Conservation (phyloP, 1,139 yeast genomes). For the Pichia sp. region DNA sequence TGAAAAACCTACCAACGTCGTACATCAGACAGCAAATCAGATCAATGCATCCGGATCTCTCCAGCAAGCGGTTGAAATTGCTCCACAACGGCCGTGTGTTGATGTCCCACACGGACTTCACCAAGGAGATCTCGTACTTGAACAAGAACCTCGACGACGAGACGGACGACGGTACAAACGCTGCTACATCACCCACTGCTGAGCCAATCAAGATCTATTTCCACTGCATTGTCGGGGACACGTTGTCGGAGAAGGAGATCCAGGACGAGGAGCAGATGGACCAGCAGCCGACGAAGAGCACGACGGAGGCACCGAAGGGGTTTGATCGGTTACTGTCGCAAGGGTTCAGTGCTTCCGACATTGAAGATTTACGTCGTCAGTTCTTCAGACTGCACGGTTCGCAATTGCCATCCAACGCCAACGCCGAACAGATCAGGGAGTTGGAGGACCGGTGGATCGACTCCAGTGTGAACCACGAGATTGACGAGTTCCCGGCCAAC, state of each 20-base stretch:
- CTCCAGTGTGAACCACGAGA: constrained; percentile 56
- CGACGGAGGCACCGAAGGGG: constrained; percentile 78
- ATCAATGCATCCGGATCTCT: constrained; percentile 34
- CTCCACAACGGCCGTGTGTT: constrained; percentile 75
- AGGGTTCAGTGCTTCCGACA: constrained; percentile 79
- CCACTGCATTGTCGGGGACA: constrained; percentile 83
- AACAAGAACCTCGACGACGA: constrained; percentile 9
- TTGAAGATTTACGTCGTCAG: constrained; percentile 68
- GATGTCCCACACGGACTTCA: constrained; percentile 56
- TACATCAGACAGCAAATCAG: constrained; percentile 47
- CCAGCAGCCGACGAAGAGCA: constrained; percentile 44
- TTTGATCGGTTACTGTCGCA: constrained; percentile 81
- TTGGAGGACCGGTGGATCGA: constrained; percentile 93
- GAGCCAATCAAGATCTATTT: constrained; percentile 45
- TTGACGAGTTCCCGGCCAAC: constrained; percentile 38
- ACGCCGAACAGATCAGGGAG: constrained; percentile 45
- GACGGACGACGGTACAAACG: constrained; percentile 12
- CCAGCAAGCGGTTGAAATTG: constrained; percentile 59
- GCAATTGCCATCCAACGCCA: constrained; percentile 31
- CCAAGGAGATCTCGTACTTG: constrained; percentile 42
- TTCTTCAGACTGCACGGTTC: constrained; percentile 67
- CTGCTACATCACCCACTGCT: constrained; percentile 13
- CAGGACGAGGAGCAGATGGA: constrained; percentile 63
- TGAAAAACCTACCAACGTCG: constrained; percentile 39
- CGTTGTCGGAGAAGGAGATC: constrained; percentile 55